Evolutionary conservation across 345 rosid genomes (phyloP).

Genomic region (Hibiscus tridactylites): DNA sequence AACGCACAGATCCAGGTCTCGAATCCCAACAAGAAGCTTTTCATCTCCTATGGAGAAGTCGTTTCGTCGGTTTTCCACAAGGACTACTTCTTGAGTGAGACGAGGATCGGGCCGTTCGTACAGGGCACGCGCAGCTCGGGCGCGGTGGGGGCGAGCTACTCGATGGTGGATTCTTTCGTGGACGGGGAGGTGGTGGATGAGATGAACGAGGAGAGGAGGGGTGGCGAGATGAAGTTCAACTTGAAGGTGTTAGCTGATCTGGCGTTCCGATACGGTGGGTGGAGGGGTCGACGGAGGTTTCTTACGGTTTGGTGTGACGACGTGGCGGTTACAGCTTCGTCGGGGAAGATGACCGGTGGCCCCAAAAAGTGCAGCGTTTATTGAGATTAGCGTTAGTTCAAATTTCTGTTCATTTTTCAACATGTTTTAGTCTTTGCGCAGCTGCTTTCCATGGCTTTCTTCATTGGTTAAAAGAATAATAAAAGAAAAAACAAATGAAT

Average conservation of each 20-base stretch:
- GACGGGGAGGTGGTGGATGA: constrained; percentile 12
- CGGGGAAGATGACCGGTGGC: constrained; percentile 53
- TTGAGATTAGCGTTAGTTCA: neutral
- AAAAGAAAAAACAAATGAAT: too few relatives aligned
- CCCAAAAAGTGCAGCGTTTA: constrained; percentile 6
- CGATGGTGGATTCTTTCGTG: constrained; percentile 31
- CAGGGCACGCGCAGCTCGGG: constrained; percentile 38
- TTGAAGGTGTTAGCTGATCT: constrained; percentile 31
- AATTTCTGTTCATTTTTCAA: too few relatives aligned
- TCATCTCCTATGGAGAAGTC: constrained; percentile 31
- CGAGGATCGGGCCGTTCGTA: constrained; percentile 46
- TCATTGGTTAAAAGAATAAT: too few relatives aligned
- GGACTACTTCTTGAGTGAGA: constrained; percentile 22
- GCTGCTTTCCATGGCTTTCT: too few relatives aligned
- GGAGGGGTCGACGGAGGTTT: constrained; percentile 34
- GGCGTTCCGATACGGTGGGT: constrained; percentile 37
- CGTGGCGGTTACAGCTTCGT: constrained; percentile 28
- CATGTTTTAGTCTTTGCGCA: too few relatives aligned
- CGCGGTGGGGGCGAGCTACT: constrained; percentile 23
- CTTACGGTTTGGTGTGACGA: constrained; percentile 37
- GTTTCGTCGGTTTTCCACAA: constrained; percentile 15
- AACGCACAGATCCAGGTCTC: constrained; percentile 33
- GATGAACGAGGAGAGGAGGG: constrained; percentile 31
- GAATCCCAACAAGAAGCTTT: constrained; percentile 78
- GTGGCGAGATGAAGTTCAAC: constrained; percentile 37